Base-by-base conservation (phyloP, 2,329 filamentous ascomycete species). In the Fusarium proliferatum region DNA sequence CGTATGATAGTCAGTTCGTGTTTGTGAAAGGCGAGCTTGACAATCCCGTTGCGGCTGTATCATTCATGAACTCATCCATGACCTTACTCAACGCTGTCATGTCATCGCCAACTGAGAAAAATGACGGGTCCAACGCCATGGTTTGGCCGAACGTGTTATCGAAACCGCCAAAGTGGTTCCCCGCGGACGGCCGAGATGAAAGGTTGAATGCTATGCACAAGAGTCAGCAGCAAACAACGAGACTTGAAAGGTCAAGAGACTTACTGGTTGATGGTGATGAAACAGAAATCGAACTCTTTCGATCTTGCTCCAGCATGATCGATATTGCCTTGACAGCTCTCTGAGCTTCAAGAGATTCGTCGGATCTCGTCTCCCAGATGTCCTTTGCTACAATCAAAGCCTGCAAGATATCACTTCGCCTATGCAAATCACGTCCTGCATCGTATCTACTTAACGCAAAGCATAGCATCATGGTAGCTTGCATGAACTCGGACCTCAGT, bases 381-480 rank as follows among this genome's bases (percentile, higher is more conserved):
- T 53, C 17, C 34, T 45, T 66, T 16, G 43, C 55, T 39, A 26
- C 15, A 19, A 34, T 13, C 26, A 69, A 48, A 16, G 65, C 65
- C 13, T 53, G 39, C n/a, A 62, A 36, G 23, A 67, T 71, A 46
- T 68, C 64, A 15, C 28, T 21, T 61, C 48, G 61, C 7, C 39
- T 39, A 16, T 49, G 30, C 8, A 61, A 46, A 51, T 41, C 21
- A 28, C 39, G 43, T 8, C 39, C 55, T 8, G n/a, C 19, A 6
- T 61, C 39, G 4, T 28, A 56, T 48, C 52, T 64, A 30, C 59
- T 74, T 16, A 76, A 28, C 11, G 64, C 59, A 57, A 71, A 64
- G 45, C 73, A 75, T 15, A 73, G n/a, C 70, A 75, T 75, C 61
- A 66, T 71, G 15, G 64, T 73, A 28, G 70, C 67, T 34, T 67